Evolutionary conservation across 2,329 filamentous ascomycete species (phyloP).

Genomic region (Aureobasidium sp.): DNA sequence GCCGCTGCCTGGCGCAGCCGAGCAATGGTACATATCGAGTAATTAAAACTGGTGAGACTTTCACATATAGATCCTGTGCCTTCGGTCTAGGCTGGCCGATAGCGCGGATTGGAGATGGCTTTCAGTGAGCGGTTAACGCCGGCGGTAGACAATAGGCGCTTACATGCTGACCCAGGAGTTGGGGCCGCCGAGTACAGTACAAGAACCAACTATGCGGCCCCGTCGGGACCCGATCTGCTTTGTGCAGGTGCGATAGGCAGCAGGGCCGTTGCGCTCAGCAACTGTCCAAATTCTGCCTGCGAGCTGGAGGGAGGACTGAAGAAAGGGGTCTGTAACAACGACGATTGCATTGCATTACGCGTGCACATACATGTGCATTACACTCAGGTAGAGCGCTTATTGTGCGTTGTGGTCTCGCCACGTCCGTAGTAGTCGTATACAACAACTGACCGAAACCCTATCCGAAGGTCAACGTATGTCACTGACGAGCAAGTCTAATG

Average conservation of each 20-base stretch:
- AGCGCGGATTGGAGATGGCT: slow-evolving; percentile 18
- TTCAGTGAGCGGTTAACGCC: neutral
- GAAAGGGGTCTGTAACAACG: neutral
- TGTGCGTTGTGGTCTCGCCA: neutral
- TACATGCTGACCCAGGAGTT: slow-evolving; percentile 32
- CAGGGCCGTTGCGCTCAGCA: slow-evolving; percentile 1
- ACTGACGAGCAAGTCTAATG: neutral
- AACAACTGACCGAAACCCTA: neutral
- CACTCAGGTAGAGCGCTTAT: neutral
- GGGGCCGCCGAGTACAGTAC: slow-evolving; percentile 28
- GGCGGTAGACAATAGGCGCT: slow-evolving; percentile 28
- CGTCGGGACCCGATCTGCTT: neutral
- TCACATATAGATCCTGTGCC: slow-evolving; percentile 9
- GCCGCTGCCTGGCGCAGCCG: slow-evolving; percentile 13
- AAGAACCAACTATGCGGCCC: neutral
- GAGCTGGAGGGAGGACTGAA: neutral
- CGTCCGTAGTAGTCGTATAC: neutral
- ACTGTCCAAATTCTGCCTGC: neutral
- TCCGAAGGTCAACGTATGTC: neutral
- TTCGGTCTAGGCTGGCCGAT: slow-evolving; percentile 26
- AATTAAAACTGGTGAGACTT: slow-evolving; percentile 13
- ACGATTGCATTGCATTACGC: neutral
- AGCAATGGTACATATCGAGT: slow-evolving; percentile 4
- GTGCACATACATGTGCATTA: neutral
- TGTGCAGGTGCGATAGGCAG: neutral